Base-by-base conservation (phyloP, 306 rosid species). In the Betula pendula region DNA sequence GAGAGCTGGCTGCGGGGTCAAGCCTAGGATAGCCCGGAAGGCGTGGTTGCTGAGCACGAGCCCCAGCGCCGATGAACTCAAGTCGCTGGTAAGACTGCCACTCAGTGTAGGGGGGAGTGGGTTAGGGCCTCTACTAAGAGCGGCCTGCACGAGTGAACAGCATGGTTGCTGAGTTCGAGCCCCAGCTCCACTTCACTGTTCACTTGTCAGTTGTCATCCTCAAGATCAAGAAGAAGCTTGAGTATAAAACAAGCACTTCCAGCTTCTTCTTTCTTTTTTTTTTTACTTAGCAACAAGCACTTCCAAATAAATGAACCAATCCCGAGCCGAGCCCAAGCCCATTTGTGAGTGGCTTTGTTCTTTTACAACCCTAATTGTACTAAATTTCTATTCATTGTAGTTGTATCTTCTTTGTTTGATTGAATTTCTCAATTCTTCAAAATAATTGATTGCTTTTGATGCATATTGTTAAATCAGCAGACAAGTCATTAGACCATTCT, bases 101-200 rank as follows among this genome's bases (percentile, higher is more conserved):
- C 3, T 68, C 75, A 1, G 80, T 0, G 69, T 27, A 82, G n/a
- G 0, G 98, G 91, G 17, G 91, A 47, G 81, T 91, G 97, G 3
- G 97, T 91, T 1, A 94, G 83, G 0, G 97, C 97, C 20, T 91
- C 87, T 73, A 85, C 91, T 1, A 94, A 80, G 60, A 94, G 91
- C 76, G 58, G 40, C 40, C 40, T 3, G 0, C 40, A 35, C 5
- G 40, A 35, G 40, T 35, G 40, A 35, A 35, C 5, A 6, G 40
- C 6, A 3, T 35, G 40, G 5, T 35, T 35, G 40, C 40, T 35
- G 40, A 35, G 40, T 3, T 0, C 40, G 0, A 35, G 40, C 40
- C 6, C 40, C 5, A 35, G 5, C 40, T 35, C 40, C 40, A 35
- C 0, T 35, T 35, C 3, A 6, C 40, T 6, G 4, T 35, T 35